A percentile compares a stretch with the other conserved stretches of the same genome.
Evolutionary conservation across 2,329 filamentous ascomycete species (phyloP).

Genomic region (Chaetomiaceae sp.): DNA sequence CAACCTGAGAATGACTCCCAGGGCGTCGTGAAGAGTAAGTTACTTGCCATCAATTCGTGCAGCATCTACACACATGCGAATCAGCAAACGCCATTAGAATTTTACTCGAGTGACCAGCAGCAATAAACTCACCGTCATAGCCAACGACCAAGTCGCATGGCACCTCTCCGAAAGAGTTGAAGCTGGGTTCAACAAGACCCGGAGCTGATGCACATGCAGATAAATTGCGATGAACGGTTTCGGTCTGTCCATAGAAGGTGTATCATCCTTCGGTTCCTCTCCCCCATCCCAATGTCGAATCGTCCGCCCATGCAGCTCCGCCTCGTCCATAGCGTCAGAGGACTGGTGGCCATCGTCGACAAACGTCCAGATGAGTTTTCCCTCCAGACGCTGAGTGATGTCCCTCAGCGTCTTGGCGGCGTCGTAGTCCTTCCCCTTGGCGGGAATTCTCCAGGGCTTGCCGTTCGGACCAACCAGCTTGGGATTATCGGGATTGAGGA

Average conservation of each 20-base stretch:
- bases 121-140: background rate
- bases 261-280: background rate
- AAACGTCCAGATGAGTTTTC: constrained; percentile 4
- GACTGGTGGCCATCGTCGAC: background rate
- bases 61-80: background rate
- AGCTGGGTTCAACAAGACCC: constrained; percentile 5
- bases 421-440: background rate
- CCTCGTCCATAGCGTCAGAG: background rate
- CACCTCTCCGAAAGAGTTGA: constrained; percentile 7
- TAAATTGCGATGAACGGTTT: background rate
- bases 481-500: background rate
- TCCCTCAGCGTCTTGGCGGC: background rate
- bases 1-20: no score
- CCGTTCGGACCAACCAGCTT: background rate
- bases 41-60: constrained; percentile 6
- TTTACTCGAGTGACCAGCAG: background rate
- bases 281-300: background rate
- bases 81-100: background rate
- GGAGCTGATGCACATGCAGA: constrained; percentile 3
- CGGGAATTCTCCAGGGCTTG: background rate
- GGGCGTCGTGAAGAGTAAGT: background rate
- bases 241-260: background rate
- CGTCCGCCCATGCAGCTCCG: background rate
- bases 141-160: constrained; percentile 1
- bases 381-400: background rate